These are phyloP conservation scores for Fraxinus floribunda DNA, from an alignment of 305 asterid species.

Conservation along the genomic window DNA sequence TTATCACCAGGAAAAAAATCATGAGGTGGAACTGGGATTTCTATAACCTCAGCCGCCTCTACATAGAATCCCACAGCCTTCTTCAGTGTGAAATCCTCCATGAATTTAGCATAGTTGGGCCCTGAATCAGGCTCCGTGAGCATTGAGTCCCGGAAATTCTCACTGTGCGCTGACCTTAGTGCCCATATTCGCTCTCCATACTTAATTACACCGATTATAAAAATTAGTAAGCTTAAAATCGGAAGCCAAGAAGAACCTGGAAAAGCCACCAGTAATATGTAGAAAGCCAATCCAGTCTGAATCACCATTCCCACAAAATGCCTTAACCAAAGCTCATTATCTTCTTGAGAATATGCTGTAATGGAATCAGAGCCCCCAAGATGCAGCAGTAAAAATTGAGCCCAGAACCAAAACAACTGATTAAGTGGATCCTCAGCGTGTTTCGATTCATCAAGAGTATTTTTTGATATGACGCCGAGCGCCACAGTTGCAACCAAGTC, in stretches of 20 bases:
- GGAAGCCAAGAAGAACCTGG: constrained; percentile 32
- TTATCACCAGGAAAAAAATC: background rate
- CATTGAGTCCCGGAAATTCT: constrained; percentile 33
- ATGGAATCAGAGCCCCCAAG: constrained; percentile 70
- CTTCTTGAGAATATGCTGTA: constrained; percentile 56
- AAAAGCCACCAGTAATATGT: constrained; percentile 29
- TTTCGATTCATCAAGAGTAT: constrained; percentile 4
- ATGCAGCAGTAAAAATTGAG: constrained; percentile 54
- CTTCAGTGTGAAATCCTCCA: constrained; percentile 39
- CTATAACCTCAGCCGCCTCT: constrained; percentile 36
- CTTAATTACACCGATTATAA: constrained; percentile 40
- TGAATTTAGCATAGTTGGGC: constrained; percentile 48
- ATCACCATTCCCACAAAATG: constrained; percentile 35
- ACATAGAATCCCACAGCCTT: constrained; percentile 40
- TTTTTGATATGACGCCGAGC: constrained; percentile 45
- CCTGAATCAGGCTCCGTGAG: constrained; percentile 49
- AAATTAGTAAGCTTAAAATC: constrained; percentile 14
- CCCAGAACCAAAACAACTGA: constrained; percentile 46
- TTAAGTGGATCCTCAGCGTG: background rate
- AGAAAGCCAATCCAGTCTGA: constrained; percentile 38
- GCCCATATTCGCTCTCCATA: constrained; percentile 41
- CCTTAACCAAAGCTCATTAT: constrained; percentile 57
- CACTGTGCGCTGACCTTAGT: constrained; percentile 32
- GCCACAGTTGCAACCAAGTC: constrained; percentile 48
- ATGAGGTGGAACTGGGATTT: constrained; percentile 24